Conservation (phyloP, 176 grass and related monocot genomes). For the Microstegium vimineum region DNA sequence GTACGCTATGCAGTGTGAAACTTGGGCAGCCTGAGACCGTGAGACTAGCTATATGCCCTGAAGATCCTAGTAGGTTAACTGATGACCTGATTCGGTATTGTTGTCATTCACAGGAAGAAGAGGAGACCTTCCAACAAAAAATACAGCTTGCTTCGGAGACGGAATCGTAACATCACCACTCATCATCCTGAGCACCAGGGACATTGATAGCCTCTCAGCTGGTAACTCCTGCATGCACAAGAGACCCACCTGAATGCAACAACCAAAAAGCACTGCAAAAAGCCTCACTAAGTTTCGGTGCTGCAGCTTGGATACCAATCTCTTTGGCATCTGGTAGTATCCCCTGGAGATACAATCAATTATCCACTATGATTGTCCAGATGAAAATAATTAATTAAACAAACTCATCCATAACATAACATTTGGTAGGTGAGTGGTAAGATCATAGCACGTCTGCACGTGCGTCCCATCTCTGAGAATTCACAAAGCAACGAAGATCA, state of each 20-base stretch:
- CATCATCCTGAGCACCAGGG: slow-evolving; percentile 51
- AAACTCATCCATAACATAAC: background rate
- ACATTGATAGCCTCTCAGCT: slow-evolving; percentile 55
- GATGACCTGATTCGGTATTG: slow-evolving; percentile 20
- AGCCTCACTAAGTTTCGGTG: slow-evolving; percentile 69
- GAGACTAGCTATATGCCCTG: slow-evolving; percentile 34
- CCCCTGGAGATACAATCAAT: slow-evolving; percentile 35
- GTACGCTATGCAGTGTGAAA: background rate
- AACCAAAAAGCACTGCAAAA: too few species aligned
- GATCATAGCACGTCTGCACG: too few species aligned
- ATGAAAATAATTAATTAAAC: background rate
- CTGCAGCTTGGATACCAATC: slow-evolving; percentile 59
- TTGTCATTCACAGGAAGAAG: background rate
- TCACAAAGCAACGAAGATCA: too few species aligned
- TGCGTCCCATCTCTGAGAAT: too few species aligned
- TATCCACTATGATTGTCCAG: slow-evolving; percentile 7
- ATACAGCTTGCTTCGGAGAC: slow-evolving; percentile 48
- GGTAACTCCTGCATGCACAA: slow-evolving; percentile 70
- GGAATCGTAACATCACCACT: slow-evolving; percentile 42
- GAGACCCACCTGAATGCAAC: slow-evolving; percentile 72
- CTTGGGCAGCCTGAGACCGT: background rate
- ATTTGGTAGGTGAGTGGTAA: too few species aligned
- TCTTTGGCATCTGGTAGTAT: slow-evolving; percentile 61
- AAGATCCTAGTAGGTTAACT: slow-evolving; percentile 19
- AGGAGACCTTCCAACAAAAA: slow-evolving; percentile 37